phyloP scores from a whole-genome alignment of 306 rosid species.

The Fagus sylvatica region DNA sequence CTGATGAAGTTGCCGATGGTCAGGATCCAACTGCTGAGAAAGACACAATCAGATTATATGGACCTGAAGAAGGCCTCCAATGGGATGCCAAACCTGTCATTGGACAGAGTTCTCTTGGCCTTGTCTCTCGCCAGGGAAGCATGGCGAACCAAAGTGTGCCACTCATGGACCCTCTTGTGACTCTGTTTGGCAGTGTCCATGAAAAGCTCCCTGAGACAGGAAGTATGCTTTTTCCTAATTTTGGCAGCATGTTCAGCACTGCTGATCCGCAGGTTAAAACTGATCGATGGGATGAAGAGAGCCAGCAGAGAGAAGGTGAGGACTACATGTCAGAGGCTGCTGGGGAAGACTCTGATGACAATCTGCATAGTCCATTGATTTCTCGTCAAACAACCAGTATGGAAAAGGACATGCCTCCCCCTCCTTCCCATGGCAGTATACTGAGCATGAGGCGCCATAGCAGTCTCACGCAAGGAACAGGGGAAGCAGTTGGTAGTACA shows the following conservation, averaged over 20 bases:
- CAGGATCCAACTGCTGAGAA: conserved; percentile 48
- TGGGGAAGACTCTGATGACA: conserved; percentile 76
- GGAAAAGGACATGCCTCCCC: conserved; percentile 72
- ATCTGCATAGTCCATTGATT: conserved; percentile 81
- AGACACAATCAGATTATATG: conserved; percentile 73
- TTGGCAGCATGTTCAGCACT: conserved; percentile 86
- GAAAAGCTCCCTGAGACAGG: conserved; percentile 70
- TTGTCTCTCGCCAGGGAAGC: conserved; percentile 93
- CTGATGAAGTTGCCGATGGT: conserved; percentile 52
- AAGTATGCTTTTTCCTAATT: conserved; percentile 67
- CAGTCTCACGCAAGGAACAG: conserved; percentile 78
- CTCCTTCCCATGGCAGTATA: conserved; percentile 71
- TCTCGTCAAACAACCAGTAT: conserved; percentile 85
- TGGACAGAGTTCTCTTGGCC: conserved; percentile 71
- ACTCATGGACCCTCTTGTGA: conserved; percentile 80
- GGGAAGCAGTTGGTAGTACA: conserved; percentile 67
- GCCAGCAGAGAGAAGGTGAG: conserved; percentile 70
- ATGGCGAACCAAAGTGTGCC: conserved; percentile 57
- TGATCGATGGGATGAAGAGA: conserved; percentile 86
- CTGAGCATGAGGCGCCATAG: conserved; percentile 72
- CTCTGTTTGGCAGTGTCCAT: conserved; percentile 75
- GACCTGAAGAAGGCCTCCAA: conserved; percentile 79
- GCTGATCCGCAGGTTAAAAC: conserved; percentile 57
- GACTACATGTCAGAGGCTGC: conserved; percentile 60
- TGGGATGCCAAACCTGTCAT: conserved; percentile 88